These are phyloP conservation scores for Sphaerulina populicola DNA, from an alignment of 2,329 filamentous ascomycete genomes.

Conservation along the genomic window DNA sequence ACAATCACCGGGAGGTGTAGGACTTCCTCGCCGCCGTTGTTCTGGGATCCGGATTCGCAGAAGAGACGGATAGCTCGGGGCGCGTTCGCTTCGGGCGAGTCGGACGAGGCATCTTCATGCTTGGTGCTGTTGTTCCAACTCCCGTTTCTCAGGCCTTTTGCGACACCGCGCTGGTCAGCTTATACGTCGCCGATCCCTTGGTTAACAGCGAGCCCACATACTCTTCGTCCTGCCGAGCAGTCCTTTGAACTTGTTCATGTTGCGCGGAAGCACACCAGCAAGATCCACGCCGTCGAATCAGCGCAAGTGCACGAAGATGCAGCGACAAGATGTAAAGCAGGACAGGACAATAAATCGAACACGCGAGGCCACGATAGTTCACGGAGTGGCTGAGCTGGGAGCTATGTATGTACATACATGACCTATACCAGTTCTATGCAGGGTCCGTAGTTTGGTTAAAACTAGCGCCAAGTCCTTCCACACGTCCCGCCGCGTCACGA, in stretches of 20 bases:
- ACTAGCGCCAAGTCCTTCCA: neutral
- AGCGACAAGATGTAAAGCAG: neutral
- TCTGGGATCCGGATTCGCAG: conserved; percentile 60
- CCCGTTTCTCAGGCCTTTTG: conserved; percentile 4
- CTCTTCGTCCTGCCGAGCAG: conserved; percentile 10
- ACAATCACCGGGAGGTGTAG: conserved; percentile 89
- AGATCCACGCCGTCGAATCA: neutral
- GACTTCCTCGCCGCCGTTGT: conserved; percentile 68
- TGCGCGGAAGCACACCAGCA: neutral
- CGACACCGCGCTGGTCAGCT: conserved; percentile 2
- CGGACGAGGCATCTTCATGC: conserved; percentile 20
- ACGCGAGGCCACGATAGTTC: neutral
- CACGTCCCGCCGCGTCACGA: neutral
- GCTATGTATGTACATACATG: neutral
- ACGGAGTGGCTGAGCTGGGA: neutral
- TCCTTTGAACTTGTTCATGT: conserved; percentile 13
- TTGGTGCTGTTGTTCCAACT: conserved; percentile 7
- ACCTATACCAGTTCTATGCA: neutral
- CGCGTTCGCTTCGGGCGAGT: conserved; percentile 60
- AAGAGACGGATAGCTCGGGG: conserved; percentile 63
- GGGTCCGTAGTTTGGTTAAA: no score
- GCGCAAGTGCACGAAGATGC: neutral
- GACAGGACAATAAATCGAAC: neutral
- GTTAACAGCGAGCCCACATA: neutral
- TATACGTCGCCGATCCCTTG: neutral